A percentile compares a stretch with the other conserved stretches of the same genome.
phyloP scores from a whole-genome alignment of 352 stramenopile species.

The Halophytophthora polymorphica region DNA sequence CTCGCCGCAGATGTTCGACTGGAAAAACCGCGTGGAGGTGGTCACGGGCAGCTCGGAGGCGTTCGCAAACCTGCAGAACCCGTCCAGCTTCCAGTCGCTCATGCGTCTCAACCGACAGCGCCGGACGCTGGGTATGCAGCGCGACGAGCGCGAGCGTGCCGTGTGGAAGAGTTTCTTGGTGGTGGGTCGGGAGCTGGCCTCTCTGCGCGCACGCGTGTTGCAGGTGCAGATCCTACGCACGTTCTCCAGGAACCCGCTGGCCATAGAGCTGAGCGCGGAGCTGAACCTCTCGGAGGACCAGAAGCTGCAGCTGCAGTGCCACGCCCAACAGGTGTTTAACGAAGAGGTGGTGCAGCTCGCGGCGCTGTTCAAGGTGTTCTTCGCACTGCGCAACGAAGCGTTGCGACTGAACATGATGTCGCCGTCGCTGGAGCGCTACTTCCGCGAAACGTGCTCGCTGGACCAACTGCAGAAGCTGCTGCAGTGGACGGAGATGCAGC shows the following conservation, averaged over 20 bases:
- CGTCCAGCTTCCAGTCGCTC: slow-evolving; percentile 57
- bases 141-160: slow-evolving; percentile 40
- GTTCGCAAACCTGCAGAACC: slow-evolving; percentile 72
- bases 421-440: slow-evolving; percentile 64
- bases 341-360: slow-evolving; percentile 58
- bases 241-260: slow-evolving; percentile 35
- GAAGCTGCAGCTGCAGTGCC: slow-evolving; percentile 59
- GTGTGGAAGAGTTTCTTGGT: slow-evolving; percentile 63
- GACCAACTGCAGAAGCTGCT: slow-evolving; percentile 73
- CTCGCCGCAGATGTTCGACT: slow-evolving; percentile 56
- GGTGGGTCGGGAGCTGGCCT: slow-evolving; percentile 50
- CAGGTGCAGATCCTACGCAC: slow-evolving; percentile 63
- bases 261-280: slow-evolving; percentile 38
- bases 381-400: slow-evolving; percentile 62
- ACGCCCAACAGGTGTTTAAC: slow-evolving; percentile 59
- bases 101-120: slow-evolving; percentile 77
- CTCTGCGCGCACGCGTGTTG: slow-evolving; percentile 53
- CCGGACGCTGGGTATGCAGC: slow-evolving; percentile 46
- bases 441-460: slow-evolving; percentile 61
- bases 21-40: slow-evolving; percentile 58
- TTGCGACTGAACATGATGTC: slow-evolving; percentile 62
- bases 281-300: slow-evolving; percentile 58
- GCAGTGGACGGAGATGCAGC: slow-evolving; percentile 76
- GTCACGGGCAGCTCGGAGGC: slow-evolving; percentile 61
- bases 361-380: slow-evolving; percentile 81